Base-by-base conservation (phyloP, 495 filamentous ascomycete species). In the Platismatia glauca region DNA sequence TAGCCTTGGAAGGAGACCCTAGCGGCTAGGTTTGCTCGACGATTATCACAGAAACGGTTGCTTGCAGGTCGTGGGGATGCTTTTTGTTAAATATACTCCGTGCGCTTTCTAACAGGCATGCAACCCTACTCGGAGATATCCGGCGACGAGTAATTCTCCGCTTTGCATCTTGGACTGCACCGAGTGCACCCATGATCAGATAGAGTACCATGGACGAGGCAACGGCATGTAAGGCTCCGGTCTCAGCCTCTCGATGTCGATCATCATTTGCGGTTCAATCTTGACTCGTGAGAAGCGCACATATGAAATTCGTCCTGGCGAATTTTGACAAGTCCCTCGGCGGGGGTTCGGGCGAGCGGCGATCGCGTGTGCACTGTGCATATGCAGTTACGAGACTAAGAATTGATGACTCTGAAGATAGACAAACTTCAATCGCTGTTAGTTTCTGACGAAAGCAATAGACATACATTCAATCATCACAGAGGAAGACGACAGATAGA, bases 61-160 rank as follows among this genome's bases (percentile, higher is more conserved):
- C 48, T 52, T 52, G 48, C 48, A 52, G 48, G 24, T 31, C 48
- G 27, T 29, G 48, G 27, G 48, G 27, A 52, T 18, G 48, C 48
- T 22, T 12, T n/a, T n/a, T n/a, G n/a, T n/a, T n/a, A n/a, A n/a
- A n/a, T 56, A n/a, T 34, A 39, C 48, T 61, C 59, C 24, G 33
- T 61, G 50, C 48, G 46, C 11, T 55, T 52, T 38, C 39, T 55
- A 16, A n/a, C n/a, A 16, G 35, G 38, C 44, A n/a, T 61, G 35
- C 6, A 39, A 39, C 13, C 6, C 8, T 39, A 39, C 39, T 44
- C 41, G 41, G 41, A 44, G 41, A 20, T 7, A 44, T 35, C 39
- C 43, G 50, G 52, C 60, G 52, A 50, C 24, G 4, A 55, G n/a
- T 37, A 62, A 57, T 46, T 62, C 60, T 62, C 60, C 60, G 60